A percentile compares a stretch with the other conserved stretches of the same genome.
Evolutionary conservation across 768 basidiomycete genomes (phyloP).

Genomic region (Tylopilus intermedius): DNA sequence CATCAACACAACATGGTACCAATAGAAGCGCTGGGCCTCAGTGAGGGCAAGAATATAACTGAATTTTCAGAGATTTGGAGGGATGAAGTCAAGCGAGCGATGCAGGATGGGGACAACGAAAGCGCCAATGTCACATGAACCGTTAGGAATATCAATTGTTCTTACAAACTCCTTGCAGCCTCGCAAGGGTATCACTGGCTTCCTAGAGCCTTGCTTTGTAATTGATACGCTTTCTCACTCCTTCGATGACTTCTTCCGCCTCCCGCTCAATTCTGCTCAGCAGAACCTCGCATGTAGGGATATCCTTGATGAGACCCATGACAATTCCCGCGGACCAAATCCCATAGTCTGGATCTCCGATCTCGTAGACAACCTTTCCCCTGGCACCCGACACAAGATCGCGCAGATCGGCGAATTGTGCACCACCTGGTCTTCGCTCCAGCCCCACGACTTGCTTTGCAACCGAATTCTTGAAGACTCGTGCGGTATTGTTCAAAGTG

Average conservation of each 20-base stretch:
- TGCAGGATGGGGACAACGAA: conserved; percentile 13
- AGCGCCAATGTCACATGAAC: background rate
- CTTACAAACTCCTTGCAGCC: background rate
- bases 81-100: conserved; percentile 42
- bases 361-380: conserved; percentile 72
- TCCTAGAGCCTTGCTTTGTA: conserved; percentile 20
- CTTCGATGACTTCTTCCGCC: conserved; percentile 60
- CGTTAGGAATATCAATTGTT: background rate
- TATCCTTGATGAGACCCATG: conserved; percentile 74
- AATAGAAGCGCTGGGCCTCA: conserved; percentile 77
- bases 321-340: conserved; percentile 74
- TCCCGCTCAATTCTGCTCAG: conserved; percentile 67
- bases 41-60: conserved; percentile 63
- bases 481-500: conserved; percentile 74
- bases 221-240: conserved; percentile 32
- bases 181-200: background rate
- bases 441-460: conserved; percentile 80
- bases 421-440: conserved; percentile 76
- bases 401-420: conserved; percentile 80
- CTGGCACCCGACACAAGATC: conserved; percentile 71
- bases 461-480: conserved; percentile 85
- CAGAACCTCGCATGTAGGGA: conserved; percentile 75
- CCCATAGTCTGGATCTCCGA: conserved; percentile 80
- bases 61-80: conserved; percentile 70
- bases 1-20: conserved; percentile 90